Evolutionary conservation across 2,329 filamentous ascomycete species (phyloP).

Genomic region (Camillea tinctor): DNA sequence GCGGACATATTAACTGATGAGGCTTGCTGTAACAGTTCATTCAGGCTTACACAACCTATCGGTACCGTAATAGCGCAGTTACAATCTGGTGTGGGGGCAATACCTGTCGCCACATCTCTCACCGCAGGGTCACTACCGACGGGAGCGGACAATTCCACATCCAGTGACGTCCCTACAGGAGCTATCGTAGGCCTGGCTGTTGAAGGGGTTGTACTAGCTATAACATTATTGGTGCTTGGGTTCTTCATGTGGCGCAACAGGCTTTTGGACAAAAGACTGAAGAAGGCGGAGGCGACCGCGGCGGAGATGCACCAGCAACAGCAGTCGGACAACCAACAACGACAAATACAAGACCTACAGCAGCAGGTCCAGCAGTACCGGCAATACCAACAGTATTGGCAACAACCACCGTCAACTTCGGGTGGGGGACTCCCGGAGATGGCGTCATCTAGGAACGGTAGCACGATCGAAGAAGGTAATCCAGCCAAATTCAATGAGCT

Average conservation of each 20-base stretch:
- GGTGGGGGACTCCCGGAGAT: too few relatives aligned
- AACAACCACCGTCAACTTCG: slow-evolving; percentile 4
- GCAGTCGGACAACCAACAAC: too few relatives aligned
- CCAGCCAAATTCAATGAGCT: too few relatives aligned
- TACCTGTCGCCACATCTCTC: slow-evolving; percentile 10
- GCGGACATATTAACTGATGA: slow-evolving; percentile 11
- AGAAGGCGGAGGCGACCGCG: slow-evolving; percentile 7
- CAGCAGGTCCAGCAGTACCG: too few relatives aligned
- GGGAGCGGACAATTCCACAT: neutral
- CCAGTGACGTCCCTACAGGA: slow-evolving; percentile 7
- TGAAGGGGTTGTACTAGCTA: slow-evolving; percentile 10
- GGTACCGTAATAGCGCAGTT: slow-evolving; percentile 21
- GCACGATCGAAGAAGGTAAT: too few relatives aligned
- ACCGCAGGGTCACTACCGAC: neutral
- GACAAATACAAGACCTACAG: too few relatives aligned
- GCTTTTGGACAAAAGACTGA: slow-evolving; percentile 5
- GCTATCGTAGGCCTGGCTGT: slow-evolving; percentile 14
- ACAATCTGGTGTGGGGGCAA: slow-evolving; percentile 10
- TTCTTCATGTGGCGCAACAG: slow-evolving; percentile 16
- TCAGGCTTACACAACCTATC: slow-evolving; percentile 15
- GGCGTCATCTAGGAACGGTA: too few relatives aligned
- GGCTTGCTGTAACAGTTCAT: slow-evolving; percentile 17
- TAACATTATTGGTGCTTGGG: slow-evolving; percentile 4
- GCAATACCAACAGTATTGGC: too few relatives aligned
- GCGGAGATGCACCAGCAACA: neutral